Evolutionary conservation across 2,329 filamentous ascomycete species (phyloP).

Genomic region (Scedosporium aurantiacum): DNA sequence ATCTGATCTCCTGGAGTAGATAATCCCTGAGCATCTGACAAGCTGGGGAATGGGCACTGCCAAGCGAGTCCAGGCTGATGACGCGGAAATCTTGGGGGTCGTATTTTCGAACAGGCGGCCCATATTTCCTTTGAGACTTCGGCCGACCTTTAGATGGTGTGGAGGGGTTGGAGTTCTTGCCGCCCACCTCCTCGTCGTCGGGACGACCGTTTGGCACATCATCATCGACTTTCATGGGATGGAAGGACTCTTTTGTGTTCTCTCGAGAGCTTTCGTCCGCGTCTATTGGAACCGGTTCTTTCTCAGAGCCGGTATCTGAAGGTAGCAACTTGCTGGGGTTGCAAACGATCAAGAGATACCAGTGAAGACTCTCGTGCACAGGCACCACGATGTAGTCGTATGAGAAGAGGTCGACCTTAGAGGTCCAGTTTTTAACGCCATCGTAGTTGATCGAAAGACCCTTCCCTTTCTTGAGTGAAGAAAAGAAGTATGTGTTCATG

Average conservation of each 20-base stretch:
- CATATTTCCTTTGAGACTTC: background rate
- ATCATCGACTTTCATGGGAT: background rate
- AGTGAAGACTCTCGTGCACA: conserved; percentile 78
- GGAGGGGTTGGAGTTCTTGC: conserved; percentile 2
- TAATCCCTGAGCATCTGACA: conserved; percentile 65
- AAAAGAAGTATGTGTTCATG: conserved; percentile 89
- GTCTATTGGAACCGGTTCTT: background rate
- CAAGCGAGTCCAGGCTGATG: conserved; percentile 80
- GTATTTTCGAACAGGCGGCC: conserved; percentile 18
- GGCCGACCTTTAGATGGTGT: background rate
- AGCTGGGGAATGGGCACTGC: conserved; percentile 50
- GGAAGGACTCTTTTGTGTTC: background rate
- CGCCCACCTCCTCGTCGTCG: background rate
- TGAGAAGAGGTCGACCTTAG: conserved; percentile 69
- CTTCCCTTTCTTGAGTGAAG: conserved; percentile 54
- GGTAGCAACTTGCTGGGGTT: conserved; percentile 59
- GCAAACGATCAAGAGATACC: conserved; percentile 93
- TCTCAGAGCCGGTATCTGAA: conserved; percentile 6
- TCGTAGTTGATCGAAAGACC: conserved; percentile 60
- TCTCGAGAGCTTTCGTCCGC: background rate
- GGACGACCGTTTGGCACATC: background rate
- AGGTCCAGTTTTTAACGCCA: conserved; percentile 78
- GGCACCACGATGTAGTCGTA: conserved; percentile 88
- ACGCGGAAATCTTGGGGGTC: conserved; percentile 54
- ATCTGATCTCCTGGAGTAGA: conserved; percentile 58